Conservation (phyloP, 2,329 filamentous ascomycete genomes). For the Pestalotiopsis sp. region DNA sequence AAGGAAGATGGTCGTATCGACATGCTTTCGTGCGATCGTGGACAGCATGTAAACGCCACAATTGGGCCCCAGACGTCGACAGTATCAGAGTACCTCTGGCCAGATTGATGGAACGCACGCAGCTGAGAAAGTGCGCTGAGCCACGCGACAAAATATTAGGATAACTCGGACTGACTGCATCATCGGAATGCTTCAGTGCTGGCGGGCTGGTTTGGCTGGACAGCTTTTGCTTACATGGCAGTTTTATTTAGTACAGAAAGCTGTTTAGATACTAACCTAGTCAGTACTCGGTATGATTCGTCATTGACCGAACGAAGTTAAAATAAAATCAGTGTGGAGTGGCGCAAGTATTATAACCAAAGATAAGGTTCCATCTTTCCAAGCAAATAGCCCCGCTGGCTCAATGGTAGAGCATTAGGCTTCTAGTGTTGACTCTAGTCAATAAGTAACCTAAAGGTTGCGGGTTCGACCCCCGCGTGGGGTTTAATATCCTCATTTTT, state of each 20-base stretch:
- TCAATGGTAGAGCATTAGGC: too few species aligned
- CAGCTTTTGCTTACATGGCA: too few species aligned
- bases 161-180: neutral
- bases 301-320: too few species aligned
- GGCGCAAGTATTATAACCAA: too few species aligned
- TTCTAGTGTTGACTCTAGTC: too few species aligned
- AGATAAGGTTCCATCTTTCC: too few species aligned
- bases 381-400: too few species aligned
- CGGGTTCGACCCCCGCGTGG: constrained; percentile 8
- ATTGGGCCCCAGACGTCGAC: neutral
- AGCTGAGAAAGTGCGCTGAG: neutral
- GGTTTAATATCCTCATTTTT: neutral
- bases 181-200: neutral
- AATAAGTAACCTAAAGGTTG: neutral
- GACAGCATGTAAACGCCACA: neutral
- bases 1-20: neutral
- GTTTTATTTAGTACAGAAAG: too few species aligned
- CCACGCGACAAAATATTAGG: neutral
- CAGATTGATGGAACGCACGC: neutral
- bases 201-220: too few species aligned
- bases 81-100: neutral
- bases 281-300: too few species aligned
- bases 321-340: too few species aligned
- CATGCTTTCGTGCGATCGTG: neutral
- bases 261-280: too few species aligned